Conservation (phyloP, 768 basidiomycete species). For the Fibroporia radiculosa region DNA sequence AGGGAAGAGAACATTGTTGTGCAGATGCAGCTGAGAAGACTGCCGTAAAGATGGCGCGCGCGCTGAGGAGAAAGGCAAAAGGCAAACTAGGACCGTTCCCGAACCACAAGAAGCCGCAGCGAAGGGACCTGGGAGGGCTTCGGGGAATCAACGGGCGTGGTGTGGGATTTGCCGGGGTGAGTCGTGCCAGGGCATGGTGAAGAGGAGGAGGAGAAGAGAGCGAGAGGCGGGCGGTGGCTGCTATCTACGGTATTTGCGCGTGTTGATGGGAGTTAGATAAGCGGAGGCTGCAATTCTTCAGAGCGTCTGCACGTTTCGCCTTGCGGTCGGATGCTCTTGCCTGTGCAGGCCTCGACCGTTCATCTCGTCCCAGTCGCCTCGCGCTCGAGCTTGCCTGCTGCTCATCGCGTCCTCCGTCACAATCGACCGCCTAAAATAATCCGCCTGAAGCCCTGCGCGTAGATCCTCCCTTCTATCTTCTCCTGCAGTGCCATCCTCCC, state of each 20-base stretch:
- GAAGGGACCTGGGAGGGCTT: too few relatives aligned
- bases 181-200: too few relatives aligned
- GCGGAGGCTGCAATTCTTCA: neutral
- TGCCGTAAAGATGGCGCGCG: too few relatives aligned
- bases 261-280: neutral
- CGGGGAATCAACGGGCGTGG: too few relatives aligned
- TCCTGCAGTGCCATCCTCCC: too few relatives aligned
- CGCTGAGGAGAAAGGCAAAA: neutral
- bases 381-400: conserved; percentile 2
- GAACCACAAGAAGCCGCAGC: neutral
- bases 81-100: neutral
- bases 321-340: conserved; percentile 2
- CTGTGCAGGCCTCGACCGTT: conserved; percentile 1
- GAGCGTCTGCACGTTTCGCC: neutral
- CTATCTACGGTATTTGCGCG: neutral
- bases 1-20: too few relatives aligned
- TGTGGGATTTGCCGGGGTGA: too few relatives aligned
- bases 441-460: too few relatives aligned
- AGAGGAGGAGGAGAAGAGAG: neutral
- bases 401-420: conserved; percentile 8
- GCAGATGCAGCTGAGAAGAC: too few relatives aligned
- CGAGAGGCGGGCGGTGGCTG: neutral
- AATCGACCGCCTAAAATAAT: conserved; percentile 4
- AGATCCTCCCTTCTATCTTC: too few relatives aligned
- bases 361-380: neutral